phyloP scores from a whole-genome alignment of 495 filamentous ascomycete genomes.

The Aspergillus sclerotioniger region DNA sequence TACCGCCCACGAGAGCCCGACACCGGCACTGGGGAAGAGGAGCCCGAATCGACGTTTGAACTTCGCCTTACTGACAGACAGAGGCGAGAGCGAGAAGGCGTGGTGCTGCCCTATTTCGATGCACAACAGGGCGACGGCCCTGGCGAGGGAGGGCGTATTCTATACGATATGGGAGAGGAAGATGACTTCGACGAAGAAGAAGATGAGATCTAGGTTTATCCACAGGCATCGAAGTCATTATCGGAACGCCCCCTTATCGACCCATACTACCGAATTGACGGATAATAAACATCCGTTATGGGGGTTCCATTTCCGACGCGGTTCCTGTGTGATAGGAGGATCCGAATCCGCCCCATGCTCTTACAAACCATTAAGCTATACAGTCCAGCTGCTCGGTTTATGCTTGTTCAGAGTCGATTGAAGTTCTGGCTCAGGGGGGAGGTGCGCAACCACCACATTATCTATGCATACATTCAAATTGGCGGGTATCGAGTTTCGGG shows the following conservation, averaged over 20 bases:
- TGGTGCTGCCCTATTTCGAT: slow-evolving; percentile 93
- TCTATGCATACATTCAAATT: slow-evolving; percentile 47
- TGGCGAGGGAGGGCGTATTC: slow-evolving; percentile 80
- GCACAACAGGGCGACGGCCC: slow-evolving; percentile 78
- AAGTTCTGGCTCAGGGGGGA: slow-evolving; percentile 23
- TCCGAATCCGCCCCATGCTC: background rate
- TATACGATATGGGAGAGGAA: slow-evolving; percentile 95
- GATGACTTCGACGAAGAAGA: slow-evolving; percentile 99
- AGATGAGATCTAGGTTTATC: slow-evolving; percentile 78
- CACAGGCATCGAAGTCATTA: background rate
- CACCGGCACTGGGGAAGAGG: slow-evolving; percentile 38
- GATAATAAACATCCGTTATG: background rate
- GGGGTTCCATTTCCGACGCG: background rate
- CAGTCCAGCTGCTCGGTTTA: slow-evolving; percentile 3
- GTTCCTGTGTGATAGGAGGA: background rate
- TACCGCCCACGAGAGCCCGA: slow-evolving; percentile 51
- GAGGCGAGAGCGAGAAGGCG: slow-evolving; percentile 74
- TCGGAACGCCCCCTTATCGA: background rate
- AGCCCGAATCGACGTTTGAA: slow-evolving; percentile 74
- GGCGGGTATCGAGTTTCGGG: slow-evolving; percentile 15
- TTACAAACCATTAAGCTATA: background rate
- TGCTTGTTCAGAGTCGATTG: slow-evolving; percentile 6
- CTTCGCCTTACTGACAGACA: slow-evolving; percentile 89
- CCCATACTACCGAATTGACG: no score
- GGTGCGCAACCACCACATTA: slow-evolving; percentile 42